Evolutionary conservation across 2,329 filamentous ascomycete genomes (phyloP).

Genomic region (Penicillium sp.): DNA sequence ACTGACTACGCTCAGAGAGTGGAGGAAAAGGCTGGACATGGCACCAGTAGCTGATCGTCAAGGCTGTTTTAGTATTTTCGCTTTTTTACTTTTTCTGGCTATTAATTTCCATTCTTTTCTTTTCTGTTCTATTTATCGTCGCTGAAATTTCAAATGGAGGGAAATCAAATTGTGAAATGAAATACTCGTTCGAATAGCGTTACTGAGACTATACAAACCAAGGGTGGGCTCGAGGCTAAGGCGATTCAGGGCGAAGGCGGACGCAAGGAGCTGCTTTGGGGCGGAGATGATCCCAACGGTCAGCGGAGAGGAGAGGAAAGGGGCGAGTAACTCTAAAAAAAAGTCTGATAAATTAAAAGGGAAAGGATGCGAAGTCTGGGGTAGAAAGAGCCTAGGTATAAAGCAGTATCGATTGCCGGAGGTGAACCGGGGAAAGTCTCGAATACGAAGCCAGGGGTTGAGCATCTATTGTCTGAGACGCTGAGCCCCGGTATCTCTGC

Average conservation of each 20-base stretch:
- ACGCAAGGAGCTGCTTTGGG: conserved; percentile 26
- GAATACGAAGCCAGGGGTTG: background rate
- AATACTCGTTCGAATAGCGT: no score
- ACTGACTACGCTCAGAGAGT: conserved; percentile 16
- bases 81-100: conserved; percentile 10
- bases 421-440: background rate
- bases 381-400: conserved; percentile 12
- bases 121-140: background rate
- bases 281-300: conserved; percentile 31
- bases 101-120: conserved; percentile 8
- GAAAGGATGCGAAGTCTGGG: conserved; percentile 22
- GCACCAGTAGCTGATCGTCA: conserved; percentile 28
- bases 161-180: background rate
- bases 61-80: conserved; percentile 14
- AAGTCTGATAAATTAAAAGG: conserved; percentile 12
- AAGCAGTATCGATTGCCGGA: background rate
- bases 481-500: background rate
- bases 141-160: background rate
- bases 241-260: conserved; percentile 22
- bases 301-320: conserved; percentile 26
- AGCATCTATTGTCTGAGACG: background rate
- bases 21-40: conserved; percentile 27
- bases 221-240: conserved; percentile 3
- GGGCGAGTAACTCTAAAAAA: conserved; percentile 14
- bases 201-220: background rate